Evolutionary conservation across 1,139 yeast species (phyloP).

Genomic region (Saccharomycopsis hybrid): DNA sequence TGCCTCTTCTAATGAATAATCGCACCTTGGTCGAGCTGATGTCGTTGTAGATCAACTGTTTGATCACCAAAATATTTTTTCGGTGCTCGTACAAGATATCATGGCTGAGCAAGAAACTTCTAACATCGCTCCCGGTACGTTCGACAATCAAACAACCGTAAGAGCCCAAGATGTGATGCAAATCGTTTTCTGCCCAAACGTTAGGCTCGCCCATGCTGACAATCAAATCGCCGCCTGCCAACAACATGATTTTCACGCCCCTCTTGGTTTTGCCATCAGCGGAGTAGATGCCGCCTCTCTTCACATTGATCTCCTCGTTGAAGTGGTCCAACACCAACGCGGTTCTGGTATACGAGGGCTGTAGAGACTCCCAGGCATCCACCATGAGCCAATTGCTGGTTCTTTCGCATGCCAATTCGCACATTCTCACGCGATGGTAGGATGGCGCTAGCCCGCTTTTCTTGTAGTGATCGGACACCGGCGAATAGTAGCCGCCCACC

Average conservation of each 20-base stretch:
- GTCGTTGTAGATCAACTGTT: conserved; percentile 92
- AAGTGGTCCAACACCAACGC: conserved; percentile 95
- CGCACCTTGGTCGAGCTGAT: conserved; percentile 93
- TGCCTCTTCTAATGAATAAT: conserved; percentile 82
- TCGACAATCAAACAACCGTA: conserved; percentile 96
- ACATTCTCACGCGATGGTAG: conserved; percentile 89
- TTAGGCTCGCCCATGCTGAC: conserved; percentile 99
- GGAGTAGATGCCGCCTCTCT: conserved; percentile 77
- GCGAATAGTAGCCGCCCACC: conserved; percentile 95
- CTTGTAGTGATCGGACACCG: conserved; percentile 89
- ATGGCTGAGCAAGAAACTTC: conserved; percentile 83
- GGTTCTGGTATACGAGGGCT: conserved; percentile 85
- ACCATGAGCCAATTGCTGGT: conserved; percentile 98
- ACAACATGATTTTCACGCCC: conserved; percentile 89
- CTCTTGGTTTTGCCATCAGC: conserved; percentile 59
- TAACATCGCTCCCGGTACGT: conserved; percentile 92
- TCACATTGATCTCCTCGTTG: conserved; percentile 88
- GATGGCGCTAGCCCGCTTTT: conserved; percentile 91
- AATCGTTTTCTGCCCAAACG: conserved; percentile 96
- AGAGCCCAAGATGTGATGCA: conserved; percentile 90
- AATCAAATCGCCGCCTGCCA: conserved; percentile 96
- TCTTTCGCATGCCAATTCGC: conserved; percentile 95
- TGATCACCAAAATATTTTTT: conserved; percentile 85
- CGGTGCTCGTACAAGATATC: conserved; percentile 97
- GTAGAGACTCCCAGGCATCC: conserved; percentile 98